These are phyloP conservation scores for Exophiala sp. DNA, from an alignment of 2,329 filamentous ascomycete species.

Conservation along the genomic window DNA sequence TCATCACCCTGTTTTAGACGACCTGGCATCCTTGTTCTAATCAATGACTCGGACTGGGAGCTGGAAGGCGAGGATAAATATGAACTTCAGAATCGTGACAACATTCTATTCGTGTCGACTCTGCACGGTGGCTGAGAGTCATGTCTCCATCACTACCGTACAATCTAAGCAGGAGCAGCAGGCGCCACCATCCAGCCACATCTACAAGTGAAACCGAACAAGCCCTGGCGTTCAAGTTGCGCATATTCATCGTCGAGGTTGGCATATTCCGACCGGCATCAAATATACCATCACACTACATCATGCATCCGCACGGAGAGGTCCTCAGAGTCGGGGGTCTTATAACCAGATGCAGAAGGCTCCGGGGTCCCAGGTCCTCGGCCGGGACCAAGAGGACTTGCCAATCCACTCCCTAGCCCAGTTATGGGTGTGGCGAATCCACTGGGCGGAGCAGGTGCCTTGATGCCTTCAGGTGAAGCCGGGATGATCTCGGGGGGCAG, in stretches of 20 bases:
- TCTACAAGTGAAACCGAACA: too few relatives aligned
- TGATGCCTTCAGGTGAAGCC: constrained; percentile 71
- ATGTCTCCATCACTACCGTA: neutral
- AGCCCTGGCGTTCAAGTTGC: too few relatives aligned
- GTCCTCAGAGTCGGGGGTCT: constrained; percentile 27
- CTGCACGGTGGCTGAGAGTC: constrained; percentile 72
- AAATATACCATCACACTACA: constrained; percentile 19
- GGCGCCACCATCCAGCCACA: too few relatives aligned
- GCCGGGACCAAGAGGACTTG: constrained; percentile 32
- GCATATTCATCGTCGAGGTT: neutral
- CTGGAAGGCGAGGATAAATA: constrained; percentile 91
- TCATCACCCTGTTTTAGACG: constrained; percentile 52
- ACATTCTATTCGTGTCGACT: constrained; percentile 92
- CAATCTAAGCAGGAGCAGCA: neutral
- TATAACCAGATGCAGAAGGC: constrained; percentile 37
- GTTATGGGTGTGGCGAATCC: constrained; percentile 42
- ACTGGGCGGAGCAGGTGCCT: constrained; percentile 65
- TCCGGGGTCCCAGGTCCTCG: constrained; percentile 37
- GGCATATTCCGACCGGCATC: too few relatives aligned
- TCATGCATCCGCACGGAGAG: constrained; percentile 28
- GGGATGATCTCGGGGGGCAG: constrained; percentile 63
- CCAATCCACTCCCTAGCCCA: constrained; percentile 35
- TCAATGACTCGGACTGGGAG: constrained; percentile 98
- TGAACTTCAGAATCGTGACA: constrained; percentile 73
- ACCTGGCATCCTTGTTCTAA: constrained; percentile 89